Base-by-base conservation (phyloP, 352 stramenopile genomes). In the Pythium phragmitis region DNA sequence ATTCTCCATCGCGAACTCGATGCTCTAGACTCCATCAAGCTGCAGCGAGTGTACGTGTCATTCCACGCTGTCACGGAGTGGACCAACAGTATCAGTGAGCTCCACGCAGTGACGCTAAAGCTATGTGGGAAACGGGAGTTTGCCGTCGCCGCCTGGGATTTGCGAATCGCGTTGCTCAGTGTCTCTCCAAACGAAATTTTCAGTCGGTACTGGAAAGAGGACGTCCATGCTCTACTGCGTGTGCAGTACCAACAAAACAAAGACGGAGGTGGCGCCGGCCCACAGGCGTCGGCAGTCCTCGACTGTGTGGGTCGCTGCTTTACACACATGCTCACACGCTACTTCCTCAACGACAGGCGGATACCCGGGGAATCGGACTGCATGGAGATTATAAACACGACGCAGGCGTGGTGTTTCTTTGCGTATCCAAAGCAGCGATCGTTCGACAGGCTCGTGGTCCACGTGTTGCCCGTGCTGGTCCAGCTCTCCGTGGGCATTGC, bases 361-460 rank as follows among this genome's bases (percentile, higher is more conserved):
- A 26, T 82, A 36, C 79, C 82, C 0, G 74, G 68, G 1, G 80
- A 88, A 17, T 63, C 69, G 0, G 82, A 94, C 48, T 87, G 80
- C 58, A 90, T 92, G 82, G 82, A 91, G 59, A 82, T 88, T 57
- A 84, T 94, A 72, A 94, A 94, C 70, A 87, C 78, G 4, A 85
- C 75, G 3, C 85, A 94, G 46, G 82, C 83, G 28, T 94, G 80
- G 85, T 87, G 64, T 9, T 94, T 90, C 61, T 92, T 92, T 55
- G 82, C 82, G 3, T 70, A 80, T 7, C 43, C 73, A 33, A 73
- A 80, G 70, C 62, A 77, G 26, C 70, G 74, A 54, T 78, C 69
- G 61, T 72, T 70, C 36, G 50, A 65, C 50, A 68, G 61, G 43
- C 72, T 89, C 19, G 59, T 64, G 26, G 60, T 56, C 8, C 72